phyloP scores from a whole-genome alignment of 352 stramenopile genomes.

The Phytophthora hybrid region DNA sequence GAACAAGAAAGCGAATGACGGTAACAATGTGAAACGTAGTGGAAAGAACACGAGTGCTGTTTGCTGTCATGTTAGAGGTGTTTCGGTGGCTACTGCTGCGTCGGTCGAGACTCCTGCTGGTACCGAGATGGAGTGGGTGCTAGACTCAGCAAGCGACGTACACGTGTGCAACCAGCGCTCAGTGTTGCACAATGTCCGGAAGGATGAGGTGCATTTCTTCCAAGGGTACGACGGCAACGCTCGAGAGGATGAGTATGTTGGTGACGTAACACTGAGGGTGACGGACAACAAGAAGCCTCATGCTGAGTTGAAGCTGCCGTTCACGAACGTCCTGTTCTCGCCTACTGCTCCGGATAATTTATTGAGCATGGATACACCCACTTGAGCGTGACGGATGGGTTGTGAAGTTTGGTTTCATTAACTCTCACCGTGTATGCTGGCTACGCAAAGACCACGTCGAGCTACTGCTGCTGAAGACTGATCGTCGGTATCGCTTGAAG shows the following conservation, averaged over 20 bases:
- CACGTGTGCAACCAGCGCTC: conserved; percentile 17
- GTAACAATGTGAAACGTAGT: neutral
- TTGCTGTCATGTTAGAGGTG: conserved; percentile 2
- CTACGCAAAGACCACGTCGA: neutral
- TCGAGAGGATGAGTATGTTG: neutral
- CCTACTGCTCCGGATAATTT: conserved; percentile 17
- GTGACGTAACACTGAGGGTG: neutral
- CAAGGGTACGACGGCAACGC: neutral
- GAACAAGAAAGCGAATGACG: conserved; percentile 3
- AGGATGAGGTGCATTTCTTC: neutral
- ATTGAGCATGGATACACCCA: conserved; percentile 3
- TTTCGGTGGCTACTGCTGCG: conserved; percentile 5
- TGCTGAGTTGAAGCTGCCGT: conserved; percentile 3
- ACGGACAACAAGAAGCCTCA: conserved; percentile 15
- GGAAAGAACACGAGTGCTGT: conserved; percentile 3
- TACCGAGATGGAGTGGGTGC: conserved; percentile 13
- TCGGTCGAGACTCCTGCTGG: neutral
- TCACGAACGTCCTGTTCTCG: conserved; percentile 7
- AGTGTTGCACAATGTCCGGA: neutral
- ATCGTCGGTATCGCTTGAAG: conserved; percentile 10
- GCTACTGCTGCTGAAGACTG: conserved; percentile 1
- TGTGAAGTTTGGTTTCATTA: neutral
- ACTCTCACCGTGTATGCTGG: conserved; percentile 9
- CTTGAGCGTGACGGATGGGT: conserved; percentile 13
- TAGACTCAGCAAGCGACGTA: conserved; percentile 14